Evolutionary conservation across 2,329 filamentous ascomycete species (phyloP).

Genomic region (Fusarium oligoseptatum): DNA sequence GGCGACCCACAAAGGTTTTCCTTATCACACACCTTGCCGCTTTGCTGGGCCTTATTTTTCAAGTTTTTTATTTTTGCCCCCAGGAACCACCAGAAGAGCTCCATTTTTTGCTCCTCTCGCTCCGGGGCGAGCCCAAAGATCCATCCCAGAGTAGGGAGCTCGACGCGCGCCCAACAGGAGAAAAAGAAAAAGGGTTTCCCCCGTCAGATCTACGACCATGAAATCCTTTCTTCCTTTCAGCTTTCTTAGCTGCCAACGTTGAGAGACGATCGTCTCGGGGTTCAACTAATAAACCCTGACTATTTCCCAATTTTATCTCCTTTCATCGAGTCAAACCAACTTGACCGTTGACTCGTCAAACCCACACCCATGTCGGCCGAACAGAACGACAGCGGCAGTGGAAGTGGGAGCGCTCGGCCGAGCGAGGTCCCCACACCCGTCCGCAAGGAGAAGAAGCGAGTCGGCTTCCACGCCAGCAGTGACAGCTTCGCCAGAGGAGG

Average conservation of each 20-base stretch:
- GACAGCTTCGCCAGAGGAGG: constrained; percentile 33
- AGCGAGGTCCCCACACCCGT: constrained; percentile 49
- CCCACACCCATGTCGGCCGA: constrained; percentile 37
- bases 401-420: constrained; percentile 27
- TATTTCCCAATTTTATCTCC: constrained; percentile 1
- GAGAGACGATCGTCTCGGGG: constrained; percentile 35
- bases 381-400: constrained; percentile 47
- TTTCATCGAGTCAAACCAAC: background rate
- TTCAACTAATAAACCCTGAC: constrained; percentile 2
- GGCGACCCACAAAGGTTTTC: constrained; percentile 45
- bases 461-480: constrained; percentile 54
- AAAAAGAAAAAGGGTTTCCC: constrained; percentile 30
- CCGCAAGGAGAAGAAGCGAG: constrained; percentile 57
- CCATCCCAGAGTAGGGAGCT: constrained; percentile 17
- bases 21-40: constrained; percentile 42
- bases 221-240: constrained; percentile 31
- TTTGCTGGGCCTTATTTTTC: constrained; percentile 4
- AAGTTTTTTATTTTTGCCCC: constrained; percentile 17
- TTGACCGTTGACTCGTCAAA: background rate
- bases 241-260: constrained; percentile 24
- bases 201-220: constrained; percentile 35
- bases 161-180: background rate
- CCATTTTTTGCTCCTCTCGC: constrained; percentile 48
- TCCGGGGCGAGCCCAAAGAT: constrained; percentile 39
- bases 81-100: constrained; percentile 36